Conservation (phyloP, 1,139 yeast genomes). For the Geotrichum cucujoidarum region DNA sequence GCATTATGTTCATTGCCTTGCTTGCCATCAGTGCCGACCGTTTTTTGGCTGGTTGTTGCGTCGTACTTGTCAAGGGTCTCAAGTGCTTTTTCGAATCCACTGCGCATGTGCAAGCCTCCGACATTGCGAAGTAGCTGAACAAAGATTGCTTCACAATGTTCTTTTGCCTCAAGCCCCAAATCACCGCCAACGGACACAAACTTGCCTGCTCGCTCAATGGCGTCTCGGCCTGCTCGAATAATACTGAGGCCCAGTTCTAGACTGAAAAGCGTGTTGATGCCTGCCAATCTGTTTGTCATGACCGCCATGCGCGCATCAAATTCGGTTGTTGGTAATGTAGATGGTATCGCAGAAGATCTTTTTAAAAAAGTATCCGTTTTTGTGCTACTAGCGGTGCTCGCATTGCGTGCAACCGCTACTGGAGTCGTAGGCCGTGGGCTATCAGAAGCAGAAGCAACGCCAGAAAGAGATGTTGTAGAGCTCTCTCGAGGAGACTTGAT, state of each 20-base stretch:
- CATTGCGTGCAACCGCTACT: background rate
- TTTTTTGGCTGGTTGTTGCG: slow-evolving; percentile 45
- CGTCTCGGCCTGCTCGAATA: slow-evolving; percentile 37
- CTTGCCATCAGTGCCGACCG: slow-evolving; percentile 23
- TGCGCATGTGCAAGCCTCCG: slow-evolving; percentile 67
- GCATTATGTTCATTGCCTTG: slow-evolving; percentile 25
- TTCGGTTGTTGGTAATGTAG: slow-evolving; percentile 38
- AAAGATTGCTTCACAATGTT: slow-evolving; percentile 54
- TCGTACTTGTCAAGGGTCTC: slow-evolving; percentile 64
- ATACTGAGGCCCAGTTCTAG: slow-evolving; percentile 42
- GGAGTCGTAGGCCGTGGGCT: slow-evolving; percentile 6
- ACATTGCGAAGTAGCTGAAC: slow-evolving; percentile 58
- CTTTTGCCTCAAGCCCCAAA: slow-evolving; percentile 34
- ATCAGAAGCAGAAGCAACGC: background rate
- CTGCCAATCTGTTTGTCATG: slow-evolving; percentile 39
- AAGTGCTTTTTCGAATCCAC: slow-evolving; percentile 81
- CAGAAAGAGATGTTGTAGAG: slow-evolving; percentile 6
- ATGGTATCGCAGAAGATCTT: slow-evolving; percentile 1
- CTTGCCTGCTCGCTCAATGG: slow-evolving; percentile 37
- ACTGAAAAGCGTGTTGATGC: slow-evolving; percentile 41
- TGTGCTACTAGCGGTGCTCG: background rate
- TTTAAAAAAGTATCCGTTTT: background rate
- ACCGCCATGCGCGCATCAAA: slow-evolving; percentile 45
- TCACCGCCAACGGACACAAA: slow-evolving; percentile 33
- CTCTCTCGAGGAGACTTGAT: background rate